phyloP scores from a whole-genome alignment of 2,329 filamentous ascomycete species.

The Bertia moriformis region DNA sequence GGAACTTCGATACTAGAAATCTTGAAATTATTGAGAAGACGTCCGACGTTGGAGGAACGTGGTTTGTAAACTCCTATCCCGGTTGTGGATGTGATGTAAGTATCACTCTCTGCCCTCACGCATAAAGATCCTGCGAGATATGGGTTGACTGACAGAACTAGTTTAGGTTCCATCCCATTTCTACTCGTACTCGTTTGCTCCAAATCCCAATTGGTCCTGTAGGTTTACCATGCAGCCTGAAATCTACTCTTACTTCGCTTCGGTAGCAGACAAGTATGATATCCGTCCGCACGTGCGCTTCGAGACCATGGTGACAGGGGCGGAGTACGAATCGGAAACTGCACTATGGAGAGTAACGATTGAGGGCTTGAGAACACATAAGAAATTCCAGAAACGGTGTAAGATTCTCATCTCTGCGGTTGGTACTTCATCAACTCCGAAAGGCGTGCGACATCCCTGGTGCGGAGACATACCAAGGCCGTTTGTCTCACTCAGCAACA shows the following conservation, averaged over 20 bases:
- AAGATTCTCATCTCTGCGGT: neutral
- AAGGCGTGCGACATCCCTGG: neutral
- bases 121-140: neutral
- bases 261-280: constrained; percentile 1
- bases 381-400: neutral
- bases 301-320: neutral
- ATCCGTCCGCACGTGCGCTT: neutral
- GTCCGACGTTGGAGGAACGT: constrained; percentile 18
- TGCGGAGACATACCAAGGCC: constrained; percentile 15
- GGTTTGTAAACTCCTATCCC: constrained; percentile 17
- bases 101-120: constrained; percentile 2
- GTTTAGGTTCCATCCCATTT: constrained; percentile 9
- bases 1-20: constrained; percentile 17
- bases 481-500: constrained; percentile 21
- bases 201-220: constrained; percentile 13
- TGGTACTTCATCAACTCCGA: neutral
- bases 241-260: constrained; percentile 4
- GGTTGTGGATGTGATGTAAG: constrained; percentile 20
- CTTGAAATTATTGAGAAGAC: constrained; percentile 28
- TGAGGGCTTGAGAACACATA: neutral
- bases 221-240: constrained; percentile 5
- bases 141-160: neutral
- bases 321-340: neutral
- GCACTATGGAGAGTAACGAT: constrained; percentile 1
- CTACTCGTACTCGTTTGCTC: constrained; percentile 14